Evolutionary conservation across 257 asterid genomes (phyloP).

Genomic region (Solanum sejunctum): DNA sequence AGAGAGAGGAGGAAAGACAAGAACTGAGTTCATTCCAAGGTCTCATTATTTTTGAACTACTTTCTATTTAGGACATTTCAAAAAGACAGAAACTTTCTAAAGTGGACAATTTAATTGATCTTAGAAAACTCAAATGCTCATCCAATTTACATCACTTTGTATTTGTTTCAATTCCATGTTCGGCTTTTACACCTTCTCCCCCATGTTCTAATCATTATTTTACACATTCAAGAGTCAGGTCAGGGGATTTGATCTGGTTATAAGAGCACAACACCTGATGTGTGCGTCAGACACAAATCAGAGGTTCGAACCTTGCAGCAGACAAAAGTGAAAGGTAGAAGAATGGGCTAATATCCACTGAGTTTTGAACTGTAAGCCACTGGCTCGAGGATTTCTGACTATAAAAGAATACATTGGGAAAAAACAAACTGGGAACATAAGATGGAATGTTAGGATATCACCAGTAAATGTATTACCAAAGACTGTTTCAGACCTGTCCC

Average conservation of each 20-base stretch:
- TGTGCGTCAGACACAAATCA: neutral
- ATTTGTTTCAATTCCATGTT: neutral
- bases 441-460: neutral
- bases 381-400: neutral
- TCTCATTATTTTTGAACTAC: neutral
- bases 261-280: neutral
- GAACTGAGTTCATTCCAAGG: neutral
- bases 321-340: neutral
- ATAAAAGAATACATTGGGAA: neutral
- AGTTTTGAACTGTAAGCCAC: neutral
- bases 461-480: neutral
- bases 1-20: neutral
- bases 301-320: neutral
- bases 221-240: neutral
- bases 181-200: neutral
- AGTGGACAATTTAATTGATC: neutral
- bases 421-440: neutral
- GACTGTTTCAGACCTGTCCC: neutral
- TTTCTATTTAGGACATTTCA: neutral
- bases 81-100: neutral
- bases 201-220: neutral
- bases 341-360: neutral
- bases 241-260: neutral
- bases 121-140: neutral
- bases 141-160: neutral